phyloP scores from a whole-genome alignment of 2,329 filamentous ascomycete genomes.

The Parafenestella ontariensis region DNA sequence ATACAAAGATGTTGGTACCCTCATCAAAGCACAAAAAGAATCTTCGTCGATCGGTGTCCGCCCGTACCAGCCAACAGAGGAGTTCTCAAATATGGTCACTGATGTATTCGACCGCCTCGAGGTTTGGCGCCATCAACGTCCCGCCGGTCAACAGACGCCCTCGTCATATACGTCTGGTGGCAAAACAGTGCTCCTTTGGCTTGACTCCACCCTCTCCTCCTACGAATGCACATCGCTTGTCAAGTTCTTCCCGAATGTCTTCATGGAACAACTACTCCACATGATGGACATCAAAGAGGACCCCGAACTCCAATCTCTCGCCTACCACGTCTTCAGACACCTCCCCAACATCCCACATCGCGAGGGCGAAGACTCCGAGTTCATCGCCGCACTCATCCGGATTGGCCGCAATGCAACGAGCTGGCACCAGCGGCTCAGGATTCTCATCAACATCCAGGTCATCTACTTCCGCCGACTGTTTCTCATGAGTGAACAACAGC shows the following conservation, averaged over 20 bases:
- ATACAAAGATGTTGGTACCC: constrained; percentile 76
- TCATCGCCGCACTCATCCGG: constrained; percentile 84
- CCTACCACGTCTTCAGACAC: constrained; percentile 96
- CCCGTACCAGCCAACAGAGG: constrained; percentile 79
- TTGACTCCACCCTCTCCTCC: constrained; percentile 88
- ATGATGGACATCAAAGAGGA: constrained; percentile 99
- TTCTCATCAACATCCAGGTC: constrained; percentile 98
- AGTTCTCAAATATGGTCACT: constrained; percentile 75
- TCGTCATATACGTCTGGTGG: constrained; percentile 94
- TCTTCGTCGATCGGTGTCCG: constrained; percentile 83
- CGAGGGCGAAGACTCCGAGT: constrained; percentile 80
- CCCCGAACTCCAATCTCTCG: constrained; percentile 89
- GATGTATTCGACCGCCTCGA: constrained; percentile 82
- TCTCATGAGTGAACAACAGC: constrained; percentile 76
- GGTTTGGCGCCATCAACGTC: constrained; percentile 83
- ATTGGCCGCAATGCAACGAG: constrained; percentile 84
- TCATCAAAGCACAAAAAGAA: constrained; percentile 80
- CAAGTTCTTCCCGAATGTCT: constrained; percentile 86
- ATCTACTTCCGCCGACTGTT: constrained; percentile 98
- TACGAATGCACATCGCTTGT: constrained; percentile 92
- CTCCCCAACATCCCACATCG: constrained; percentile 94
- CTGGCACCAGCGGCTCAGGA: constrained; percentile 94
- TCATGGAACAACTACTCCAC: constrained; percentile 92
- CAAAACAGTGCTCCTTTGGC: constrained; percentile 94
- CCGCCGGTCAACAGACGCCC: constrained; percentile 88